Conservation (phyloP, 192 early-diverging fungal genomes). For the Rhizophagus clarus region DNA sequence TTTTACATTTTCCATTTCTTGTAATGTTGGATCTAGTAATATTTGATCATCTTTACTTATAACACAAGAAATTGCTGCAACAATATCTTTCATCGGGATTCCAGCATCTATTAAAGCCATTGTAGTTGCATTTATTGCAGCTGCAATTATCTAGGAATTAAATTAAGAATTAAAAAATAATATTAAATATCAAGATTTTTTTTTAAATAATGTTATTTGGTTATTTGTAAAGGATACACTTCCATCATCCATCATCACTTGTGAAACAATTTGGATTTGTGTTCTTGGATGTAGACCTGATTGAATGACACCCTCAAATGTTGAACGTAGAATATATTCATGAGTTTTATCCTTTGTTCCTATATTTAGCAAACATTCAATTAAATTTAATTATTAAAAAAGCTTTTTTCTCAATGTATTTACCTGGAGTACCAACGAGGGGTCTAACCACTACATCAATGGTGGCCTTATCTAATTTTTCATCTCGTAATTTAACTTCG, state of each 20-base stretch:
- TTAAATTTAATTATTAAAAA: constrained; percentile 1
- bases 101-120: constrained; percentile 92
- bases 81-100: constrained; percentile 72
- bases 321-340: constrained; percentile 69
- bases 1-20: constrained; percentile 69
- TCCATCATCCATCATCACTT: constrained; percentile 86
- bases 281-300: constrained; percentile 87
- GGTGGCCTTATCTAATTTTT: constrained; percentile 84
- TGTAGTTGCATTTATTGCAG: constrained; percentile 80
- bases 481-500: constrained; percentile 83
- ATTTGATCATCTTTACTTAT: constrained; percentile 61
- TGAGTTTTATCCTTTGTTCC: constrained; percentile 73
- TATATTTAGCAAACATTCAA: constrained; percentile 12
- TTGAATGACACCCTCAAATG: constrained; percentile 76
- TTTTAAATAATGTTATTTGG: not conserved
- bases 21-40: constrained; percentile 76
- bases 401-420: not conserved
- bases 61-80: constrained; percentile 72
- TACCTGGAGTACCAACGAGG: constrained; percentile 60
- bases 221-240: constrained; percentile 53
- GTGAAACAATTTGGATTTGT: constrained; percentile 81
- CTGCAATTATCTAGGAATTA: constrained; percentile 59
- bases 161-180: not conserved
- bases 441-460: constrained; percentile 82
- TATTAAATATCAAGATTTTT: too few species aligned